Evolutionary conservation across 2,329 filamentous ascomycete species (phyloP), one percentile per base, ranked within the genome.

Genomic region (Nigrospora oryzae): DNA sequence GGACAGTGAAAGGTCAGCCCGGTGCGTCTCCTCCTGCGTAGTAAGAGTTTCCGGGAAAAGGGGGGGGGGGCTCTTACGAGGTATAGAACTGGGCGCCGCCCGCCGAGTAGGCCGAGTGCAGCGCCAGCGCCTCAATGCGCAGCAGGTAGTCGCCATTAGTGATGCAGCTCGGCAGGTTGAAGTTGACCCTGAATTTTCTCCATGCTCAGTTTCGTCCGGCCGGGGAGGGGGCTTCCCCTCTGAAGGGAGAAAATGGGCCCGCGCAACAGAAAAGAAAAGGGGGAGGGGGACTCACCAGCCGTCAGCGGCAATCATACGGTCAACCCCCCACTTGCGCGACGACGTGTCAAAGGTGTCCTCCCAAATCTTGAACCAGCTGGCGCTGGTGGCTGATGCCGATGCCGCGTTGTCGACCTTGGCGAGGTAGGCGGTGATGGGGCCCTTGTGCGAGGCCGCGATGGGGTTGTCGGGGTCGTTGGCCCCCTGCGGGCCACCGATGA

Each of bases 291-390:
- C 3, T n/a, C 11, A 57, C 71, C 67, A 28, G 23, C 23, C 23
- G 7, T 28, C 10, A 7, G 23, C 23, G 7, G 23, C 23, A 28
- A 28, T 28, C 23, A 28, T 28, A 28, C 23, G 23, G 23, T 28
- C 23, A 39, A 73, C 71, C 16, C 68, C 73, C 73, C 73, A 75
- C 45, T 64, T 63, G 52, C 65, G 67, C 40, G 58, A 63, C 35
- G 57, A 54, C 5, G 62, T 56, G 54, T 71, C 62, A 52, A 70
- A 68, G 6, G 67, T 68, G 50, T 76, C 71, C 48, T 73, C 66
- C 58, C 66, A 71, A 53, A 79, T 67, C 65, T 78, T 79, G 65
- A 78, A 77, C 74, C 73, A 77, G 44, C 64, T 61, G 15, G 68
- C 62, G 4, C 68, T 66, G 3, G 52, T 59, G 51, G 63, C 60